Evolutionary conservation across 163 green algal genomes (phyloP), one percentile per base, ranked within the genome.

Genomic region (Chlorella variabilis): DNA sequence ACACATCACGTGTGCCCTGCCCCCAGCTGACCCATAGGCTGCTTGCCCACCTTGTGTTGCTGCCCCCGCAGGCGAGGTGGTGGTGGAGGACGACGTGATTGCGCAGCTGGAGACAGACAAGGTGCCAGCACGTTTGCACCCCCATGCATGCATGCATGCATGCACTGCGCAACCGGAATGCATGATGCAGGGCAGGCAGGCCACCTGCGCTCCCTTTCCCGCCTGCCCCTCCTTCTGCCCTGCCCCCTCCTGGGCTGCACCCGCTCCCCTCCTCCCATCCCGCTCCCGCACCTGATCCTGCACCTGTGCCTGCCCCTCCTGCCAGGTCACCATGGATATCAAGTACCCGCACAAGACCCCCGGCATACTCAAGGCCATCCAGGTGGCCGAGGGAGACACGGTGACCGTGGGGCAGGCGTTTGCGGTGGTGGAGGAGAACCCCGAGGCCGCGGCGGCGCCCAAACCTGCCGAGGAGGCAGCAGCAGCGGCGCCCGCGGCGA

Each of bases 41-140:
- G n/a, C n/a, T n/a, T n/a, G n/a, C n/a, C n/a, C n/a, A n/a, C n/a
- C n/a, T n/a, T n/a, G n/a, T n/a, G n/a, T n/a, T n/a, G n/a, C n/a
- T 25, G 4, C 18, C 49, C 29, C 29, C 61, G 80, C 92, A 67
- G 92, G 93, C 13, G 93, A 97, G 21, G 42, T 65, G 25, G 93
- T 98, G 21, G 75, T 82, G 17, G 91, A 93, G 78, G 95, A 98
- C 71, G 92, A 97, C 36, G 87, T 94, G 7, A 95, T 98, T n/a
- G 92, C 92, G 2, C 93, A 96, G 80, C 94, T 98, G 54, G 94
- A 98, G 80, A 98, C 95, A 5, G 95, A 98, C 90, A 98, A 98
- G 85, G 95, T 97, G 21, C 27, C 23, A 0, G 65, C 33, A 11
- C 23, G 38, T 23, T 31, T 2, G 25, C 31, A 9, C 17, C 11